Evolutionary conservation across 495 filamentous ascomycete species (phyloP), one percentile per base, ranked within the genome.

Genomic region (Talaromyces thailandensis): DNA sequence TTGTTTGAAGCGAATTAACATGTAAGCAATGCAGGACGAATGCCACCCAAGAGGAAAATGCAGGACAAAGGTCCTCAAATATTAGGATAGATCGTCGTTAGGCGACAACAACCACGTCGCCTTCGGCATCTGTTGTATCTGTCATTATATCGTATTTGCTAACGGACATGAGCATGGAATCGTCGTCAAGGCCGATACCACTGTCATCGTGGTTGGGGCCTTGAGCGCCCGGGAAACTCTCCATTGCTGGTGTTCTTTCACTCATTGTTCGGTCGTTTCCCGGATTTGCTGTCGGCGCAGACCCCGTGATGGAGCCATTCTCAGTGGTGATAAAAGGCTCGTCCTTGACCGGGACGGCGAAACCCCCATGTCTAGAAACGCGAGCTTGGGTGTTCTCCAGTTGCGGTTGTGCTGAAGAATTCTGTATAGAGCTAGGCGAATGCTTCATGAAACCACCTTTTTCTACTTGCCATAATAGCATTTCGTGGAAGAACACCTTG

Each of bases 401-500:
- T 21, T 70, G 69, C 48, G 59, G 31, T 32, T 43, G 37, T 32
- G 73, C 71, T 53, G 69, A 72, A 51, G 76, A 71, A 62, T 64
- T 78, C 63, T 82, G 76, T 40, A 77, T 60, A n/a, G 72, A 73
- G 52, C 71, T 72, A 3, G 81, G 76, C 11, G 68, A 77, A 64
- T 86, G 82, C 53, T 84, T 83, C 80, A 97, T 84, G 70, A 97
- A 97, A 0, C 94, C 94, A 21, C 94, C 94, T 61, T 92, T 88
- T 67, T 96, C 92, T 0, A 91, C 93, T 66, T 95, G 80, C 84
- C 94, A 98, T 40, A 87, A 76, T 67, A 92, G 85, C 92, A 96
- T 95, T 74, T 97, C 94, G 70, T 97, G 93, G 59, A 98, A 84
- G 80, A 92, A 98, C 58, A 93, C 91, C 70, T 97, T 96, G n/a